Evolutionary conservation across 2,329 filamentous ascomycete species (phyloP).

Genomic region (Colletotrichum falcatum): DNA sequence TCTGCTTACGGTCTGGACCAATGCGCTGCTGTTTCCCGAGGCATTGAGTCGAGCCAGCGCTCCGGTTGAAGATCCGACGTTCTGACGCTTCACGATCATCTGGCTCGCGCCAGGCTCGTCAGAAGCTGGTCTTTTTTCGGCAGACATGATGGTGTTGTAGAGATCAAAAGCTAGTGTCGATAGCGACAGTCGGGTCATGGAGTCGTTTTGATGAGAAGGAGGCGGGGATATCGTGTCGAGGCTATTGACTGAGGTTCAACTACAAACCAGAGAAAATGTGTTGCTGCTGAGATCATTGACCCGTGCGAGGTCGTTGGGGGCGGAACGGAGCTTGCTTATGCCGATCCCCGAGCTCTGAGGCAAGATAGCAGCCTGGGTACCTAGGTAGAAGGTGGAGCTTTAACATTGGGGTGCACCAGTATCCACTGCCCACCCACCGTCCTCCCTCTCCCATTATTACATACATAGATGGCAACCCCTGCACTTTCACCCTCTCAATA

Average conservation of each 20-base stretch:
- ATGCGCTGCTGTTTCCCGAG: constrained; percentile 56
- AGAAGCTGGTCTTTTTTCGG: constrained; percentile 92
- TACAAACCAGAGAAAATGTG: constrained; percentile 17
- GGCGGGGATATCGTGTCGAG: background rate
- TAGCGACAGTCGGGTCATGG: background rate
- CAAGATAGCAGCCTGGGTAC: no score
- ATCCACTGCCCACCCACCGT: background rate
- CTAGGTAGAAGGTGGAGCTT: background rate
- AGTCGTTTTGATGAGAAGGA: background rate
- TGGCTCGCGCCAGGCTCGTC: constrained; percentile 84
- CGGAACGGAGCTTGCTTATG: constrained; percentile 39
- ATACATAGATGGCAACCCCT: constrained; percentile 15
- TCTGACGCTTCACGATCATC: constrained; percentile 90
- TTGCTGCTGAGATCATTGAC: constrained; percentile 17
- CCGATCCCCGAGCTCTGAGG: constrained; percentile 26
- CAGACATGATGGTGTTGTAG: constrained; percentile 73
- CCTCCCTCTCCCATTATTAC: background rate
- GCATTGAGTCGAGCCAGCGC: constrained; percentile 65
- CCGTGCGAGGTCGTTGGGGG: background rate
- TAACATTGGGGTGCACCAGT: background rate
- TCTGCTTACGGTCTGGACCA: constrained; percentile 64
- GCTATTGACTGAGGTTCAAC: background rate
- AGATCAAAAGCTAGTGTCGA: background rate
- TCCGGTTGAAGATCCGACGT: constrained; percentile 65
- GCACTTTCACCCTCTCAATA: background rate